Base-by-base conservation (phyloP, 352 stramenopile species). In the Phytopythium sindhum region DNA sequence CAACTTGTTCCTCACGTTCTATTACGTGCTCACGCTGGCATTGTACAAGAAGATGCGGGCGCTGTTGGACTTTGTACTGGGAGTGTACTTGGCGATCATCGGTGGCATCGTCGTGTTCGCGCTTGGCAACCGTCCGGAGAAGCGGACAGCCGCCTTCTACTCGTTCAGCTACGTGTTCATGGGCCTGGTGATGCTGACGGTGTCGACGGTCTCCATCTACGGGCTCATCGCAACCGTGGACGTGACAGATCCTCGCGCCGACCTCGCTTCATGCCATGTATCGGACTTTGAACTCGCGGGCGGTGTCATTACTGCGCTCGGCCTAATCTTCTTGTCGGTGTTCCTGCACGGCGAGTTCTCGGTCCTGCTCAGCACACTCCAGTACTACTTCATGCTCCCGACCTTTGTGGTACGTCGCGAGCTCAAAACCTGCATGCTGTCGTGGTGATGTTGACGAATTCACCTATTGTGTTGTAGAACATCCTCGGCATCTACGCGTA, bases 1-100 rank as follows among this genome's bases (percentile, higher is more conserved):
- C 59, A 84, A 85, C 54, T 42, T 85, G 29, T 81, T 79, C 57
- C 66, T 82, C 29, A 81, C 76, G 45, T 81, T 80, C 31, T 80
- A 81, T 63, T 85, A 77, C 64, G 71, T 80, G 26, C 59, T 82
- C 24, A 78, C 67, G 12, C 50, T 85, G 29, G 70, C 64, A 26
- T 45, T 82, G 6, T 78, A 78, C 63, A 58, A 37, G 15, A 24
- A 75, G n/a, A 65, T 73, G 23, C 62, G 41, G 1, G 71, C 61
- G 12, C 45, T 85, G 5, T 41, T 82, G 21, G 59, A 78, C 19
- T 58, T 64, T 3, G 64, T 82, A 9, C 52, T 85, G 19, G 73
- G 73, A 15, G 45, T 82, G 19, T 85, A 82, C 52, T 44, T 69
- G 39, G 72, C 67, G 9, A 68, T 85, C 26, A 39, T 85, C 15